These are phyloP conservation scores for Magnaporthiopsis incrustans DNA, from an alignment of 2,329 filamentous ascomycete species.

Conservation along the genomic window DNA sequence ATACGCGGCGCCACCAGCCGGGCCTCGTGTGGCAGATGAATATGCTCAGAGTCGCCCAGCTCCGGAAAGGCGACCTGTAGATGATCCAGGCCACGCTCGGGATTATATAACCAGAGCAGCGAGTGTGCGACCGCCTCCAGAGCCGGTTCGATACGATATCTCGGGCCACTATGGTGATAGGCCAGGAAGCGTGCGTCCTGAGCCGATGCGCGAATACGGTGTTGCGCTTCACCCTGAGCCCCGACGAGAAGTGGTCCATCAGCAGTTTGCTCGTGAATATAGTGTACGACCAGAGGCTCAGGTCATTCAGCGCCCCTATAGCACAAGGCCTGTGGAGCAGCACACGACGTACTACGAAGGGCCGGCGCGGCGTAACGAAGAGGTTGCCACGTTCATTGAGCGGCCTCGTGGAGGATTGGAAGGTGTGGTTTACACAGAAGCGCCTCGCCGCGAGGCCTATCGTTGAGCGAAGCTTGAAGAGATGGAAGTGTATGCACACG, in stretches of 20 bases:
- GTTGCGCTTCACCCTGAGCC: conserved; percentile 30
- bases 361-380: conserved; percentile 21
- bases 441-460: conserved; percentile 9
- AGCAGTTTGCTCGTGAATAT: conserved; percentile 19
- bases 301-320: conserved; percentile 29
- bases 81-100: conserved; percentile 33
- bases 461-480: conserved; percentile 7
- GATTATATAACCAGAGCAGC: conserved; percentile 48
- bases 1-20: conserved; percentile 43
- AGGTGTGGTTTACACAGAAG: conserved; percentile 38
- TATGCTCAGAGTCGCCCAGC: conserved; percentile 32
- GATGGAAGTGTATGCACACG: neutral
- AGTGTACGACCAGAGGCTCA: conserved; percentile 28
- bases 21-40: conserved; percentile 30
- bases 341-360: conserved; percentile 35
- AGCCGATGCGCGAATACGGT: conserved; percentile 41
- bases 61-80: conserved; percentile 25
- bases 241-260: conserved; percentile 25
- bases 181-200: conserved; percentile 48
- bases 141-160: conserved; percentile 19
- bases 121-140: conserved; percentile 46
- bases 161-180: conserved; percentile 24
- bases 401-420: conserved; percentile 31
- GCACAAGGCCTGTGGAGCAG: conserved; percentile 32
- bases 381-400: conserved; percentile 37